Percentiles rank a stretch among this genome's conserved stretches.
phyloP scores from a whole-genome alignment of 768 basidiomycete species.

The Rhodotorula kratochvilovae region DNA sequence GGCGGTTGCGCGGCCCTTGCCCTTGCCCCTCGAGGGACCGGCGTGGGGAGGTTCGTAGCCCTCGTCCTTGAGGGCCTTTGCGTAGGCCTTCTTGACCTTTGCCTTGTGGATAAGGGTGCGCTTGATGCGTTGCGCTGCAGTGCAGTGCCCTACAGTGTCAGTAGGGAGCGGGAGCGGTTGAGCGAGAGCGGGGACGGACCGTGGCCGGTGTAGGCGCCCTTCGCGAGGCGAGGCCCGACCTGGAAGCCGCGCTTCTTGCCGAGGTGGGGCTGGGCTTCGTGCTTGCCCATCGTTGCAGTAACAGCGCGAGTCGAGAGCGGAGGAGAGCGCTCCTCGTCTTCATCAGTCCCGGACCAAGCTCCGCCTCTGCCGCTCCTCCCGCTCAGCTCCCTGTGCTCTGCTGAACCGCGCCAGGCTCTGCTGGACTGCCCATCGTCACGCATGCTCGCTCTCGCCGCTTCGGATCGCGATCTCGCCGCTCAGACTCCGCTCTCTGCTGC shows the following conservation, averaged over 20 bases:
- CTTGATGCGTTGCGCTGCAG: slow-evolving; percentile 32
- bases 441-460: too few relatives aligned
- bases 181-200: slow-evolving; percentile 9
- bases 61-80: slow-evolving; percentile 32
- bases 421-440: too few relatives aligned
- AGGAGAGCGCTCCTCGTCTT: background rate
- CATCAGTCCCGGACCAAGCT: background rate
- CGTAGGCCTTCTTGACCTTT: slow-evolving; percentile 33
- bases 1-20: background rate
- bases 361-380: background rate
- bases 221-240: slow-evolving; percentile 30
- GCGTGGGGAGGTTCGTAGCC: slow-evolving; percentile 17
- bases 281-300: background rate
- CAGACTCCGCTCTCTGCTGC: too few relatives aligned
- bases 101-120: slow-evolving; percentile 41
- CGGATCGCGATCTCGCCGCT: too few relatives aligned
- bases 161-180: background rate
- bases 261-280: background rate
- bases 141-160: background rate
- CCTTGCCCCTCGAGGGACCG: background rate
- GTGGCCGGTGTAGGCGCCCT: slow-evolving; percentile 36
- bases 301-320: background rate
- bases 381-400: too few relatives aligned
- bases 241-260: slow-evolving; percentile 28
- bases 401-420: too few relatives aligned